phyloP scores from a whole-genome alignment of 306 rosid genomes.

The Chamaecrista fasciculata region DNA sequence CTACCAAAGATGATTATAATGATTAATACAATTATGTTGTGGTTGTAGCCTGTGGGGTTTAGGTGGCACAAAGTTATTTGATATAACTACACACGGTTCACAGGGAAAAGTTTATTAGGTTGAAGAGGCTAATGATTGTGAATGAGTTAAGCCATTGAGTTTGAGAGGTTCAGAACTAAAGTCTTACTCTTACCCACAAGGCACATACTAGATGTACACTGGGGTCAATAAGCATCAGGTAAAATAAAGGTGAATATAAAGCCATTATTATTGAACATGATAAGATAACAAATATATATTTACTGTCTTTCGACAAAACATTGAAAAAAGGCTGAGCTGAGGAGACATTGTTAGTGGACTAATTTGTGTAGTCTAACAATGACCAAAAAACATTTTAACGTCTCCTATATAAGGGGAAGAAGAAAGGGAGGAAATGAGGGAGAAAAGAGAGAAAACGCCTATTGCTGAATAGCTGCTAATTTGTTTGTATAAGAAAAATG shows the following conservation, averaged over 20 bases:
- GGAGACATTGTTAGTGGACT: slow-evolving; percentile 18
- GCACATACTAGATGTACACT: not conserved
- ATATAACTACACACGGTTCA: not conserved
- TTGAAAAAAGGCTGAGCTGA: no score
- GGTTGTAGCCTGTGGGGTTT: no score
- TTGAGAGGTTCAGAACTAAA: not conserved
- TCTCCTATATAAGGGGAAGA: not conserved
- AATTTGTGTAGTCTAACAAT: slow-evolving; percentile 7
- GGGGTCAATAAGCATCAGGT: slow-evolving; percentile 14
- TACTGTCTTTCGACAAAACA: not conserved
- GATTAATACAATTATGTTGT: slow-evolving; percentile 29
- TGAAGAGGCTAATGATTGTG: slow-evolving; percentile 28
- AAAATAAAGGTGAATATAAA: not conserved
- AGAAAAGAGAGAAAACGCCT: not conserved
- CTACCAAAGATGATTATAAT: slow-evolving; percentile 31
- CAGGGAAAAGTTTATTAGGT: slow-evolving; percentile 13
- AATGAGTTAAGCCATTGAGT: slow-evolving; percentile 10
- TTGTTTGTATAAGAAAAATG: slow-evolving; percentile 28
- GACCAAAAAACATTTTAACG: not conserved
- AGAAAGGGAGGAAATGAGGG: not conserved
- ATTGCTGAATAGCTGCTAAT: slow-evolving; percentile 29
- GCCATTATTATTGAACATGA: slow-evolving; percentile 5
- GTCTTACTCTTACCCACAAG: not conserved
- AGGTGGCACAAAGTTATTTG: slow-evolving; percentile 19
- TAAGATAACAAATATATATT: not conserved